Evolutionary conservation across 345 rosid species (phyloP), one percentile per base, ranked within the genome.

Genomic region (Raphanus sativus): DNA sequence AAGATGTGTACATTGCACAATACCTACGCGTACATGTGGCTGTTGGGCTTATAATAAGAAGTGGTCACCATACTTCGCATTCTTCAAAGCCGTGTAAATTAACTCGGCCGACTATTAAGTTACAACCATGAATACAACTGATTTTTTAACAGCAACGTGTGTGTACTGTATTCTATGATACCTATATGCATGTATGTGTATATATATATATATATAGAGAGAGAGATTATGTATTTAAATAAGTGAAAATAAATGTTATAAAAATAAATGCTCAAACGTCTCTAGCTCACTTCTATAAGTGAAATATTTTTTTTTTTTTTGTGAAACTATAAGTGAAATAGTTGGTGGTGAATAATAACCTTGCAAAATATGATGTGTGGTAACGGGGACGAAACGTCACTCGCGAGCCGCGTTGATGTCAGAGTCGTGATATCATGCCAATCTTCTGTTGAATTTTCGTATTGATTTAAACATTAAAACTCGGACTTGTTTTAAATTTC

Each of bases 371-470:
- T 50, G 17, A 50, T 16, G 59, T 52, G 59, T 52, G 59, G 59
- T 52, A 16, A 16, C 59, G 25, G 59, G 25, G 25, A 6, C 16
- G 59, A 52, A 52, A 52, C 59, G 59, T 52, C 59, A 52, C 59
- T 52, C 59, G 59, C 16, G 10, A 52, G 59, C 59, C 70, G 69
- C 54, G 75, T 67, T 54, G 30, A 52, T 48, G 77, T 74, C 70
- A 62, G 52, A 28, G 16, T 68, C 26, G 52, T 67, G 77, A 78
- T 50, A 40, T 79, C 77, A 79, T 50, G 38, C 58, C 24, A 52
- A 52, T 52, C 59, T 16, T 52, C 59, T 52, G 25, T 16, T 50
- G 59, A 52, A 6, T 52, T 52, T 52, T 52, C 59, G 16, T 52
- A 52, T 7, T 16, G 24, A 16, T 52, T 3, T 16, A 52, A 6